Evolutionary conservation across 345 rosid species (phyloP).

Genomic region (Melaleuca quinquenervia): DNA sequence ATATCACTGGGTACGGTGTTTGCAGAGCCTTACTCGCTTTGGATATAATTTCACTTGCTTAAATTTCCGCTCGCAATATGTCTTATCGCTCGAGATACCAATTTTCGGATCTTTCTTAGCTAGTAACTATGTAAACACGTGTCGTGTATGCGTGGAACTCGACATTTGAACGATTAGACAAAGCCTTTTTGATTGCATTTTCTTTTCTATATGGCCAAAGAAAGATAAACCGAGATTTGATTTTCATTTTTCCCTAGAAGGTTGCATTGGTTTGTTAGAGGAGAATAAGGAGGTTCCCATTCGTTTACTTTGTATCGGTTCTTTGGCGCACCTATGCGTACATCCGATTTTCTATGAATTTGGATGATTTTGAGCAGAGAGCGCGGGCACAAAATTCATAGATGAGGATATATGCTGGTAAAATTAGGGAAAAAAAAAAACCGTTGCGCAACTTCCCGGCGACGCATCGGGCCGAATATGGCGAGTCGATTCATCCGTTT

Average conservation of each 20-base stretch:
- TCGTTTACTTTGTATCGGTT: too few relatives aligned
- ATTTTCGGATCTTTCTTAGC: background rate
- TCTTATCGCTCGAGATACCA: background rate
- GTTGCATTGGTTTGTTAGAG: too few relatives aligned
- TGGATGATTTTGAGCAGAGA: background rate
- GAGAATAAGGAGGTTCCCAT: too few relatives aligned
- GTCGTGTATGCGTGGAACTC: background rate
- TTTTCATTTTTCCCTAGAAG: too few relatives aligned
- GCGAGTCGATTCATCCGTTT: background rate
- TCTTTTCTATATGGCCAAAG: background rate
- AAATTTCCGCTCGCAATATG: fast-evolving
- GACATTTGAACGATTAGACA: background rate
- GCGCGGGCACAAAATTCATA: background rate
- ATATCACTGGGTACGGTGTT: background rate
- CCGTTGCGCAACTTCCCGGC: background rate
- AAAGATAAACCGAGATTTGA: too few relatives aligned
- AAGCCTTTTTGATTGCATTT: background rate
- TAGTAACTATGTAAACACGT: background rate
- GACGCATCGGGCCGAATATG: background rate
- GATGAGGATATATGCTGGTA: background rate
- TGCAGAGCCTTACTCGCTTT: background rate
- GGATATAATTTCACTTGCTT: fast-evolving
- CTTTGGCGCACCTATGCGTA: background rate
- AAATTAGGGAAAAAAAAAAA: background rate
- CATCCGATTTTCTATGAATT: background rate